Evolutionary conservation across 1,139 yeast genomes (phyloP).

Genomic region (Diutina catenulata): DNA sequence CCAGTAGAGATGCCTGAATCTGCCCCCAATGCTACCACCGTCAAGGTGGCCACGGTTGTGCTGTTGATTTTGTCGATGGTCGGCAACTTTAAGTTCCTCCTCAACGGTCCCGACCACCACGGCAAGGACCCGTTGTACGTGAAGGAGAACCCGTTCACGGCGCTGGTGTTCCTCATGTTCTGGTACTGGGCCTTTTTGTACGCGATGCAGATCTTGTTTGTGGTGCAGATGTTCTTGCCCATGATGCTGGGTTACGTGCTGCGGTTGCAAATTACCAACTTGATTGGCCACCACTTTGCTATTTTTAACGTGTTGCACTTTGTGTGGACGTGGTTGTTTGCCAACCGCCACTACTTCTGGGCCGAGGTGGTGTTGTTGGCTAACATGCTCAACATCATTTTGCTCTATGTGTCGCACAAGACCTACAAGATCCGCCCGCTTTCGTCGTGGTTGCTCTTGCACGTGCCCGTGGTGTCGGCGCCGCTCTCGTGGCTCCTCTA

Average conservation of each 20-base stretch:
- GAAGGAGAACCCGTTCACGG: slow-evolving; percentile 56
- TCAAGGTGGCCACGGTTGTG: slow-evolving; percentile 34
- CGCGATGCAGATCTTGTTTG: slow-evolving; percentile 41
- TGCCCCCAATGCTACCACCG: slow-evolving; percentile 11
- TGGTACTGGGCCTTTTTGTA: slow-evolving; percentile 49
- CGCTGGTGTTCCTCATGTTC: slow-evolving; percentile 38
- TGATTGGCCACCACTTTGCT: slow-evolving; percentile 51
- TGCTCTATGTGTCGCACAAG: slow-evolving; percentile 47
- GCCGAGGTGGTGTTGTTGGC: slow-evolving; percentile 43
- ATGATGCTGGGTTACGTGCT: slow-evolving; percentile 15
- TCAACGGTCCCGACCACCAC: slow-evolving; percentile 34
- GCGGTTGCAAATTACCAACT: slow-evolving; percentile 16
- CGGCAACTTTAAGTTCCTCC: slow-evolving; percentile 42
- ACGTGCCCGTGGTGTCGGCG: slow-evolving; percentile 52
- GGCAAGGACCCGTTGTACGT: slow-evolving; percentile 35
- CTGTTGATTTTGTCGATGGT: slow-evolving; percentile 42
- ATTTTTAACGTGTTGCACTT: slow-evolving; percentile 48
- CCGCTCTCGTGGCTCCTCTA: slow-evolving; percentile 69
- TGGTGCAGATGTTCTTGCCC: slow-evolving; percentile 38
- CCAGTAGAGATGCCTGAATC: background rate
- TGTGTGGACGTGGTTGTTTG: slow-evolving; percentile 51
- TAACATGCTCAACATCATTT: slow-evolving; percentile 47
- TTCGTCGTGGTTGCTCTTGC: slow-evolving; percentile 43
- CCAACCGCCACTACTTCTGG: slow-evolving; percentile 40
- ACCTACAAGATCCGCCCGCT: slow-evolving; percentile 45